Base-by-base conservation (phyloP, 1,139 yeast genomes). In the Saccharomyces uvarum region DNA sequence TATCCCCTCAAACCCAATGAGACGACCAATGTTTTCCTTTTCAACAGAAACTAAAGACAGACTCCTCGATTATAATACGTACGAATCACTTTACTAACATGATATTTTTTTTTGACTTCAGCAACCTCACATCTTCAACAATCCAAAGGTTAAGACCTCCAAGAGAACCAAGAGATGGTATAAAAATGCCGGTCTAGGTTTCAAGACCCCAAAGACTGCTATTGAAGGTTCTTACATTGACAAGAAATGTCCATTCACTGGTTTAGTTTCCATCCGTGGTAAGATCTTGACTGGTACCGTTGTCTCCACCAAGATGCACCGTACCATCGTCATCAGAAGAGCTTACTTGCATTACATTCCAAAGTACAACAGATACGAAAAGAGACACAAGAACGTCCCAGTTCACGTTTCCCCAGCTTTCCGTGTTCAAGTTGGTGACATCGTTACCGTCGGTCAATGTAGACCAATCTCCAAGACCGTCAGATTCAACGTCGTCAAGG, bases 51-150 rank as follows among this genome's bases (percentile, higher is more conserved):
- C 8, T 14, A 33, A 19, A 19, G 9, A 33, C 21, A 21, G 16
- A 14, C 5, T 14, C 16, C 13, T 14, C 16, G 42, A 33, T 33
- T 33, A 33, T 14, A 14, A 5, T 16, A 2, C 21, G 9, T 2
- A 33, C 7, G 11, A 46, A 46, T 16, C 9, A 21, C 16, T 46
- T 46, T 46, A 46, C 48, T 46, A 46, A 46, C 48, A 46, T 44
- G 31, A 24, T 48, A 41, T 47, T 31, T 50, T 51, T 33, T 19
- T 32, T 16, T 24, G 14, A 19, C 21, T 67, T 58, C 76, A 88
- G 98, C 99, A 93, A 88, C 98, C 98, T 77, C 99, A 95, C 85
- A 91, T 95, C 85, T 95, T 93, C 95, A 91, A 91, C 83, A 93
- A 95, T 93, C 90, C 98, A 85, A 95, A 95, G 89, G 86, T 97